phyloP scores from a whole-genome alignment of 2,329 filamentous ascomycete species.

The Aspergillus luchuensis region DNA sequence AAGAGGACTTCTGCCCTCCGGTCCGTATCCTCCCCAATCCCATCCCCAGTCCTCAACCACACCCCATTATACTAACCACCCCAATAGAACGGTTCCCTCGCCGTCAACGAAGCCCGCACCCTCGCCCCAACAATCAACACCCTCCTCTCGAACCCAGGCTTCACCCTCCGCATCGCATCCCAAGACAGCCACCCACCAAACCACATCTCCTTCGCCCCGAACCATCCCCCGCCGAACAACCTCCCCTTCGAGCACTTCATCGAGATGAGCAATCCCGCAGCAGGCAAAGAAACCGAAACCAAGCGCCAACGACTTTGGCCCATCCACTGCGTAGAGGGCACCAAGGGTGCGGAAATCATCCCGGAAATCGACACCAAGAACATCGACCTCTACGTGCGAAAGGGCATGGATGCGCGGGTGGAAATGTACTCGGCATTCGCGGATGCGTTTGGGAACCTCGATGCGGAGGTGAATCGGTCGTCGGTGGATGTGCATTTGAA shows the following conservation, averaged over 20 bases:
- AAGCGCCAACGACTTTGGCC: slow-evolving; percentile 81
- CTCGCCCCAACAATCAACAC: slow-evolving; percentile 72
- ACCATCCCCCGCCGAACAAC: slow-evolving; percentile 67
- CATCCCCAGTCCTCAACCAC: neutral
- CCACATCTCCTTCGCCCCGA: slow-evolving; percentile 87
- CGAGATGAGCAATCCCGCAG: slow-evolving; percentile 56
- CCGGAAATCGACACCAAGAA: slow-evolving; percentile 65
- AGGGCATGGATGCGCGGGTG: slow-evolving; percentile 71
- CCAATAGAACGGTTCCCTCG: slow-evolving; percentile 74
- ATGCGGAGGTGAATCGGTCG: slow-evolving; percentile 33
- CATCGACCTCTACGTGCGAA: slow-evolving; percentile 71
- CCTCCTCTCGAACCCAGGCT: slow-evolving; percentile 68
- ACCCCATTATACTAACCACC: slow-evolving; percentile 2
- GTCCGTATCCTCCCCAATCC: slow-evolving; percentile 52
- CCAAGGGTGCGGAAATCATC: slow-evolving; percentile 71
- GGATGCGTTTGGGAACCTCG: slow-evolving; percentile 67
- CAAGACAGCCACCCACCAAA: slow-evolving; percentile 83
- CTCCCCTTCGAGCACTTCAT: slow-evolving; percentile 67
- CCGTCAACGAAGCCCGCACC: slow-evolving; percentile 71
- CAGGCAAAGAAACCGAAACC: slow-evolving; percentile 58
- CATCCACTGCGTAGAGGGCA: slow-evolving; percentile 78
- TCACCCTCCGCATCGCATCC: slow-evolving; percentile 77
- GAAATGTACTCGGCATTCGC: slow-evolving; percentile 97
- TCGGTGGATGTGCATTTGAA: slow-evolving; percentile 62
- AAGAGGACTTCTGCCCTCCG: slow-evolving; percentile 93